Evolutionary conservation across 495 filamentous ascomycete genomes (phyloP).

Genomic region (Podospora australis): DNA sequence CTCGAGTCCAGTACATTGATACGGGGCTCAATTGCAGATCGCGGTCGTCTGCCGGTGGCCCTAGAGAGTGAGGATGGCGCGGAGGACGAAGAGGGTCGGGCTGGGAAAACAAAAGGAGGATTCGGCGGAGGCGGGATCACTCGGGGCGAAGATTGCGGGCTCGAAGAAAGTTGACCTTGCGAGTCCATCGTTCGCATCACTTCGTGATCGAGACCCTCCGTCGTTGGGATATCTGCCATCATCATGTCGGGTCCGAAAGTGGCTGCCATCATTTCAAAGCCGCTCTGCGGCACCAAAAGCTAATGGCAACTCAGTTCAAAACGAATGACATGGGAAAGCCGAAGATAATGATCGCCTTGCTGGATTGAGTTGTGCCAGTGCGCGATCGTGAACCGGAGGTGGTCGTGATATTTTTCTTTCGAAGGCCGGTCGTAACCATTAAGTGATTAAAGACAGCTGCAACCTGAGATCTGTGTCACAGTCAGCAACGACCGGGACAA

Average conservation of each 20-base stretch:
- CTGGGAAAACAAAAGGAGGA: constrained; percentile 66
- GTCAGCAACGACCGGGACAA: constrained; percentile 13
- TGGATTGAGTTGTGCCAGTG: background rate
- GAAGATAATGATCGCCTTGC: constrained; percentile 4
- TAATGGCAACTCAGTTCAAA: constrained; percentile 30
- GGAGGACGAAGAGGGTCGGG: constrained; percentile 36
- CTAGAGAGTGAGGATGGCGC: constrained; percentile 42
- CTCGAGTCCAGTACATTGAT: constrained; percentile 12
- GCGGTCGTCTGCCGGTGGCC: constrained; percentile 39
- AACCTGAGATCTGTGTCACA: constrained; percentile 7
- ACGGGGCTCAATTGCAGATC: constrained; percentile 39
- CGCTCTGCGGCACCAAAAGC: constrained; percentile 41
- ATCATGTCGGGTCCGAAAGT: constrained; percentile 32
- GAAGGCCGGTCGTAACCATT: constrained; percentile 17
- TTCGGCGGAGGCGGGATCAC: constrained; percentile 53
- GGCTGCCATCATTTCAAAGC: constrained; percentile 43
- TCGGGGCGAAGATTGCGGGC: constrained; percentile 27
- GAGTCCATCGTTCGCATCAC: constrained; percentile 12
- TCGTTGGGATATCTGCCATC: constrained; percentile 23
- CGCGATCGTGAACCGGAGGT: constrained; percentile 2
- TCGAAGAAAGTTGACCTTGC: constrained; percentile 12
- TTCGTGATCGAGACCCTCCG: constrained; percentile 20
- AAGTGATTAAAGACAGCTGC: constrained; percentile 25
- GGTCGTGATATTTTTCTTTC: constrained; percentile 5
- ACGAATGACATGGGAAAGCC: constrained; percentile 34